Evolutionary conservation across 2,329 filamentous ascomycete species (phyloP).

Genomic region (Beauveria bassiana): DNA sequence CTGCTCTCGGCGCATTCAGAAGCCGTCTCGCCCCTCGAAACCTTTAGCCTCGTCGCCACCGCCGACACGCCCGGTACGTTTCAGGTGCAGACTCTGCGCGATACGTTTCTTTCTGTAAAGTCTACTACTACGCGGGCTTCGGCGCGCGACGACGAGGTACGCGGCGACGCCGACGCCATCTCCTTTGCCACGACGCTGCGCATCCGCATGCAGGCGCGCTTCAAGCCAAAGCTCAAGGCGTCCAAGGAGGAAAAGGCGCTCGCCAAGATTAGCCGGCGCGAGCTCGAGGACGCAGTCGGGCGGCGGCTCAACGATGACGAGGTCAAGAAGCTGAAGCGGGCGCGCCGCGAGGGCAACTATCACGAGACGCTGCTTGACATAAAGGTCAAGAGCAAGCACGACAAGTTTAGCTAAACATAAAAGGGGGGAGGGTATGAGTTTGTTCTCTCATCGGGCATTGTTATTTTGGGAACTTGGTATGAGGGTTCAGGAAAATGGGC

Average conservation of each 20-base stretch:
- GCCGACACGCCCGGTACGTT: constrained; percentile 64
- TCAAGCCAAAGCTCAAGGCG: constrained; percentile 76
- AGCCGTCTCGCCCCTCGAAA: constrained; percentile 77
- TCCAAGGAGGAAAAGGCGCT: constrained; percentile 75
- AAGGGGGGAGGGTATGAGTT: background rate
- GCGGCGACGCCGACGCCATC: constrained; percentile 65
- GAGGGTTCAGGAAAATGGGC: background rate
- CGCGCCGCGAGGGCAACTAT: constrained; percentile 79
- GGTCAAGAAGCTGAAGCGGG: constrained; percentile 73
- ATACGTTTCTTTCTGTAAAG: constrained; percentile 60
- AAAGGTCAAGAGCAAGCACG: constrained; percentile 87
- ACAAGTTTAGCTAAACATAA: constrained; percentile 59
- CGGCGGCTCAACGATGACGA: constrained; percentile 75
- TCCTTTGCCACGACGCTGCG: constrained; percentile 65
- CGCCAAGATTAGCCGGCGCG: constrained; percentile 78
- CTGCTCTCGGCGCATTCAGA: constrained; percentile 68
- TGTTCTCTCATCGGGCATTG: background rate
- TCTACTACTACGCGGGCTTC: constrained; percentile 13
- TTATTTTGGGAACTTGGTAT: background rate
- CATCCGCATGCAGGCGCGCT: constrained; percentile 89
- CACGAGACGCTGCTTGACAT: constrained; percentile 80
- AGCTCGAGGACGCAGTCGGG: constrained; percentile 76
- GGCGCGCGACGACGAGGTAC: constrained; percentile 54
- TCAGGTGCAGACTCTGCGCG: constrained; percentile 63
- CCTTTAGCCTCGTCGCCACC: constrained; percentile 60